Evolutionary conservation across 73 alveolate species (phyloP).

Genomic region (Paramecium pentaurelia): DNA sequence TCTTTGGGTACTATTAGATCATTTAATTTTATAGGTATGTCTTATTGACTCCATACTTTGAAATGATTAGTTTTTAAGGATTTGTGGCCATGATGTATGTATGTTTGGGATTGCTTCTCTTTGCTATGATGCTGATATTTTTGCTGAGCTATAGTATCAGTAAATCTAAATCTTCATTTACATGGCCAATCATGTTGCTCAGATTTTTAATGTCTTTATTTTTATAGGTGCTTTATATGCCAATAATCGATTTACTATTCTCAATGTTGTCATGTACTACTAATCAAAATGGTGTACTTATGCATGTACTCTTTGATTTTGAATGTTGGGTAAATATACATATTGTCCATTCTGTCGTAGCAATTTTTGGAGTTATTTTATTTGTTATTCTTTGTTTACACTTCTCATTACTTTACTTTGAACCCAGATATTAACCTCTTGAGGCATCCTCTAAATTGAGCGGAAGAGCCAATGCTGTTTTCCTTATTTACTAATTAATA

Average conservation of each 20-base stretch:
- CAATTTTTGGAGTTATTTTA: background rate
- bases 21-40: background rate
- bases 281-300: background rate
- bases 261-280: slow-evolving; percentile 12
- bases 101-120: background rate
- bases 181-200: slow-evolving; percentile 23
- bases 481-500: background rate
- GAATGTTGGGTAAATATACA: slow-evolving; percentile 42
- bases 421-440: background rate
- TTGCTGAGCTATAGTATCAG: background rate
- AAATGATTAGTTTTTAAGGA: background rate
- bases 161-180: background rate
- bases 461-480: slow-evolving; percentile 12
- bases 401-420: background rate
- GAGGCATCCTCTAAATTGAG: background rate
- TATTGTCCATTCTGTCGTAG: slow-evolving; percentile 33
- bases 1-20: background rate
- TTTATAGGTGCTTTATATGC: background rate
- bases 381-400: background rate
- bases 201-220: background rate
- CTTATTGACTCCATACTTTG: background rate
- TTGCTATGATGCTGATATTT: slow-evolving; percentile 16
- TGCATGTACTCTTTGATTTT: background rate
- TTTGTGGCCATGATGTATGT: slow-evolving; percentile 34
- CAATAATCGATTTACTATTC: background rate